Evolutionary conservation across 2,329 filamentous ascomycete genomes (phyloP).

Genomic region (Colletotrichum euphorbiae): DNA sequence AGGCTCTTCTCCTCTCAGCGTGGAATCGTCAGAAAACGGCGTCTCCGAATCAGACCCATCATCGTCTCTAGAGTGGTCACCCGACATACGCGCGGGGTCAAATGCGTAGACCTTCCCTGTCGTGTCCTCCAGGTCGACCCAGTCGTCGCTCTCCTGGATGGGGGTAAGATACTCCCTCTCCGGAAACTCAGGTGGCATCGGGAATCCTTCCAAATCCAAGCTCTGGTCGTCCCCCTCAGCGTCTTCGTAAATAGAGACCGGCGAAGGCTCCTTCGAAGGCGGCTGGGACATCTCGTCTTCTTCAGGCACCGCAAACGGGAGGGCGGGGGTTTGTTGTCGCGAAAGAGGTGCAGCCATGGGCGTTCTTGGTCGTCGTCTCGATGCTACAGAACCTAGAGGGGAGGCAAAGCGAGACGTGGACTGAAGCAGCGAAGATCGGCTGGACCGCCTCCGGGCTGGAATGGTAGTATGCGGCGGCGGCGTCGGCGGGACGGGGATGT

Average conservation of each 20-base stretch:
- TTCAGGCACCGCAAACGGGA: neutral
- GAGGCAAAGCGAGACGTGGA: slow-evolving; percentile 22
- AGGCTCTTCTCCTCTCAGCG: slow-evolving; percentile 36
- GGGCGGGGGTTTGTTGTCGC: neutral
- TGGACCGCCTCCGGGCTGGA: slow-evolving; percentile 14
- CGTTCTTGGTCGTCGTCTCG: slow-evolving; percentile 19
- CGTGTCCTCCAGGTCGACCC: slow-evolving; percentile 45
- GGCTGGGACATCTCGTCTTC: neutral
- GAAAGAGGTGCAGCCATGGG: slow-evolving; percentile 16
- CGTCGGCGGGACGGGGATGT: slow-evolving; percentile 35
- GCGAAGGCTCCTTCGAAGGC: slow-evolving; percentile 17
- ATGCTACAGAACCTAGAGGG: neutral
- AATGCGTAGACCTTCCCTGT: slow-evolving; percentile 44
- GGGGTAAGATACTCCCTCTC: slow-evolving; percentile 39
- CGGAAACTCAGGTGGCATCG: slow-evolving; percentile 39
- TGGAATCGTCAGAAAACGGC: slow-evolving; percentile 44
- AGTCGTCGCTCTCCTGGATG: slow-evolving; percentile 43
- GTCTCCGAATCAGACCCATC: slow-evolving; percentile 48
- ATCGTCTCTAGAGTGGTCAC: slow-evolving; percentile 43
- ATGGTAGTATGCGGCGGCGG: slow-evolving; percentile 21
- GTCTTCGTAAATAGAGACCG: slow-evolving; percentile 43
- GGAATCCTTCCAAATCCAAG: slow-evolving; percentile 12
- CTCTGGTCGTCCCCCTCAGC: slow-evolving; percentile 36
- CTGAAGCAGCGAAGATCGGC: neutral
- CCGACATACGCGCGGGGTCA: slow-evolving; percentile 36